Conservation (phyloP, 352 stramenopile species). For the Phytophthora megakarya region DNA sequence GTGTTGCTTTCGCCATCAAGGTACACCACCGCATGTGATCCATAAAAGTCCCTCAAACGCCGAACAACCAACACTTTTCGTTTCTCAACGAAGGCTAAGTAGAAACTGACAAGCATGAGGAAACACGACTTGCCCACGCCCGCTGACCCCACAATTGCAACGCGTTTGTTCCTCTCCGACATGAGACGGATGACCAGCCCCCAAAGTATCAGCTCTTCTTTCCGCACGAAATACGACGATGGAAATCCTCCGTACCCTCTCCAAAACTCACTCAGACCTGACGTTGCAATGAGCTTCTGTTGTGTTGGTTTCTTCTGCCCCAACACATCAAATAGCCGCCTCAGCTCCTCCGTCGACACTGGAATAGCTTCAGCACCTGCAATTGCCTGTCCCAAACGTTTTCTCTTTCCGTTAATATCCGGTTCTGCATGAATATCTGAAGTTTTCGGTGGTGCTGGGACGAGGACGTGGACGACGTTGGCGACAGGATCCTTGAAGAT, state of each 20-base stretch:
- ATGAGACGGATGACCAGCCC: conserved; percentile 22
- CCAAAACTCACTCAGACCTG: conserved; percentile 22
- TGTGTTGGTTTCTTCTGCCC: conserved; percentile 5
- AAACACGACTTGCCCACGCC: conserved; percentile 40
- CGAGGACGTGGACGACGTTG: conserved; percentile 23
- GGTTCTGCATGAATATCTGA: conserved; percentile 11
- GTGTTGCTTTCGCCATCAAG: conserved; percentile 20
- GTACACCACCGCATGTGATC: conserved; percentile 23
- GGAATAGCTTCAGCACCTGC: conserved; percentile 10
- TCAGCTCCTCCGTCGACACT: conserved; percentile 12
- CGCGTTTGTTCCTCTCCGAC: conserved; percentile 16
- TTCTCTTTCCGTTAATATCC: conserved; percentile 30
- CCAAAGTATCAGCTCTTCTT: conserved; percentile 32
- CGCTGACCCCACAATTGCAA: conserved; percentile 30
- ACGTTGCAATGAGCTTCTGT: conserved; percentile 10
- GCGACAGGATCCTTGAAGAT: conserved; percentile 18
- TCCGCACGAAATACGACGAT: conserved; percentile 29
- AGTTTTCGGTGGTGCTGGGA: conserved; percentile 12
- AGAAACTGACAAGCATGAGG: conserved; percentile 26
- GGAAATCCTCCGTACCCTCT: conserved; percentile 29
- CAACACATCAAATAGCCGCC: conserved; percentile 20
- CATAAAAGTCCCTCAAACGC: conserved; percentile 15
- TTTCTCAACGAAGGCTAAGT: conserved; percentile 31
- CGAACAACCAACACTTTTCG: conserved; percentile 30
- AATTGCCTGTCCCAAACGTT: conserved; percentile 19